Conservation (phyloP, 2,329 filamentous ascomycete species). For the Plenodomus lindquistii region DNA sequence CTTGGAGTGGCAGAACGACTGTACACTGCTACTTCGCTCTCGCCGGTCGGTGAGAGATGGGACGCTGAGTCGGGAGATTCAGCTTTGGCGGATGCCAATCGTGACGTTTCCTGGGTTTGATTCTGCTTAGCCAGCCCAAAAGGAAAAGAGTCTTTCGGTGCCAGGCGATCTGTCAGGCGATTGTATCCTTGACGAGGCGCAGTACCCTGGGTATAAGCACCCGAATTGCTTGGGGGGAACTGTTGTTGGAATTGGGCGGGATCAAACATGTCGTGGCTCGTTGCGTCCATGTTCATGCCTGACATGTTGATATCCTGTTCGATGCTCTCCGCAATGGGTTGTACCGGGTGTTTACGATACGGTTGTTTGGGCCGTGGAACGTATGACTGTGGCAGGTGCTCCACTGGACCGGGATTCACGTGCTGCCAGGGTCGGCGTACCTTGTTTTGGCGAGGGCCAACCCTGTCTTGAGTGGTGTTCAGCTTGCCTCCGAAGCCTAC, state of each 20-base stretch:
- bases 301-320: slow-evolving; percentile 8
- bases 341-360: slow-evolving; percentile 14
- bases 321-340: slow-evolving; percentile 25
- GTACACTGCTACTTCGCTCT: slow-evolving; percentile 20
- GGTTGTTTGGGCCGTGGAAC: slow-evolving; percentile 24
- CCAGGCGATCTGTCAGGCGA: not conserved
- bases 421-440: slow-evolving; percentile 35
- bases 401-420: slow-evolving; percentile 31
- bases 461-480: slow-evolving; percentile 19
- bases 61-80: slow-evolving; percentile 25
- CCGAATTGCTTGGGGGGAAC: slow-evolving; percentile 2
- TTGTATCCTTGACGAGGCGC: slow-evolving; percentile 5
- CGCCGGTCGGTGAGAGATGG: slow-evolving; percentile 22
- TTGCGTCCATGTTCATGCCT: slow-evolving; percentile 14
- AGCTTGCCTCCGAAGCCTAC: slow-evolving; percentile 46
- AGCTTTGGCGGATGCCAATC: slow-evolving; percentile 12
- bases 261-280: slow-evolving; percentile 11
- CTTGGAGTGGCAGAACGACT: slow-evolving; percentile 32
- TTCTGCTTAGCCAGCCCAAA: slow-evolving; percentile 3
- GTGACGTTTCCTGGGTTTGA: slow-evolving; percentile 4
- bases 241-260: slow-evolving; percentile 7
- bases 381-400: slow-evolving; percentile 33
- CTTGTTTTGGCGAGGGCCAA: slow-evolving; percentile 18
- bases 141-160: slow-evolving; percentile 5
- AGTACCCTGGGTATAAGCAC: not conserved